Base-by-base conservation (phyloP, 2,329 filamentous ascomycete genomes). In the Fusarium sp. region DNA sequence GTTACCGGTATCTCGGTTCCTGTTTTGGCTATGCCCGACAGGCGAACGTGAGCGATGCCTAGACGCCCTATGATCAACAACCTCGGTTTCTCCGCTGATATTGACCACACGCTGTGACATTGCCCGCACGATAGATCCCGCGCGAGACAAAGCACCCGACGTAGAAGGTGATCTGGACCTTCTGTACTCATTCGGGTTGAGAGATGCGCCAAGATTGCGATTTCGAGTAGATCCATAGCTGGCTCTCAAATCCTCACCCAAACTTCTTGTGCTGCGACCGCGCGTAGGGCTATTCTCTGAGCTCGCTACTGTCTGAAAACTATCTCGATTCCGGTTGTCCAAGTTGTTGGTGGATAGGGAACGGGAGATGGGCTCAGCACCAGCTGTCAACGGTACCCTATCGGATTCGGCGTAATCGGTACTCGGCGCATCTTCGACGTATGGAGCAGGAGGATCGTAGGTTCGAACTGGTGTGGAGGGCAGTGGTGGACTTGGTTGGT, bases 21-120 rank as follows among this genome's bases (percentile, higher is more conserved):
- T 70, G 54, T 76, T 72, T 49, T 69, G 80, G 18, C 77, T 74
- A 10, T 81, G 86, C 71, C 70, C 81, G 62, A 86, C 84, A 29
- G 87, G 83, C 73, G 82, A 90, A 72, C 78, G 88, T 79, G 82
- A 91, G 78, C 83, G 90, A 83, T 83, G 82, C 49, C 88, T 85
- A 44, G 88, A 86, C 25, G 90, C 85, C 54, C 88, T 90, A 67
- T 92, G 90, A 78, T 97, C 94, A 18, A 94, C 85, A 22, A 93
- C 83, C 74, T 98, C 93, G 7, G 91, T 91, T 76, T 98, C 96
- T 77, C 97, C 97, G 81, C 94, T 97, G 74, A 99, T 88, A 77
- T 98, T 98, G 76, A 99, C 96, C 59, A 99, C 94, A 83, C 96
- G 93, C 82, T 98, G 94, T 32, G 97, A 98, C 90, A 99, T 97